Evolutionary conservation across 805 yeast species (phyloP).

Genomic region (Yarrowia divulgata): DNA sequence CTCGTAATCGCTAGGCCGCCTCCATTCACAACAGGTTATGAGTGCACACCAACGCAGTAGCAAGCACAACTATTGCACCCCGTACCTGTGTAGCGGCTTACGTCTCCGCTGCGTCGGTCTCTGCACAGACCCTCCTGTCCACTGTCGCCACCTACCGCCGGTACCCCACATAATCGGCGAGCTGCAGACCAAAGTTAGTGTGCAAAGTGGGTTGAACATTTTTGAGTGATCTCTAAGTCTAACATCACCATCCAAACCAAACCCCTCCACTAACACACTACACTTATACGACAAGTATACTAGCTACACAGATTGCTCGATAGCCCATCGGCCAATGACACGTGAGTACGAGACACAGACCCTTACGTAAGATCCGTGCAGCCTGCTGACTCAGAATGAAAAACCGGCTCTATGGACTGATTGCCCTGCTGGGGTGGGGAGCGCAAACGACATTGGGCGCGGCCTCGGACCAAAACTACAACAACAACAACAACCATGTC

Average conservation of each 20-base stretch:
- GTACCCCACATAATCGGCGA: constrained; percentile 1
- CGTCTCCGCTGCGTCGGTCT: too few relatives aligned
- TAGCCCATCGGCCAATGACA: constrained; percentile 10
- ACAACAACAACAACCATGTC: not conserved
- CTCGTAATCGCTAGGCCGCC: too few relatives aligned
- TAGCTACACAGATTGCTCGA: constrained; percentile 9
- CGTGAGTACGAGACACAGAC: not conserved
- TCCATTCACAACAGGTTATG: too few relatives aligned
- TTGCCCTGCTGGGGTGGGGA: constrained; percentile 15
- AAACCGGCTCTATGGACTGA: constrained; percentile 27
- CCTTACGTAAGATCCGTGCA: too few relatives aligned
- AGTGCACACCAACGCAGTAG: too few relatives aligned
- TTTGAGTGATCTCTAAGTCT: not conserved
- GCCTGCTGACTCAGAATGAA: constrained; percentile 23
- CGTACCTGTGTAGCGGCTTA: too few relatives aligned
- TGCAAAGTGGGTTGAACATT: constrained; percentile 6
- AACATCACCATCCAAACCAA: not conserved
- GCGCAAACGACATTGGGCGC: not conserved
- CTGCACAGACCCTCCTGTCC: not conserved
- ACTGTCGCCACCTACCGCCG: not conserved
- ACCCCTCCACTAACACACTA: not conserved
- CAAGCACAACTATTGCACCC: too few relatives aligned
- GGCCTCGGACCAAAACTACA: not conserved
- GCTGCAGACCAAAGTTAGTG: constrained; percentile 11
- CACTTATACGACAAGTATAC: not conserved